phyloP scores from a whole-genome alignment of 345 rosid genomes.

The Eucalyptus camaldulensis region DNA sequence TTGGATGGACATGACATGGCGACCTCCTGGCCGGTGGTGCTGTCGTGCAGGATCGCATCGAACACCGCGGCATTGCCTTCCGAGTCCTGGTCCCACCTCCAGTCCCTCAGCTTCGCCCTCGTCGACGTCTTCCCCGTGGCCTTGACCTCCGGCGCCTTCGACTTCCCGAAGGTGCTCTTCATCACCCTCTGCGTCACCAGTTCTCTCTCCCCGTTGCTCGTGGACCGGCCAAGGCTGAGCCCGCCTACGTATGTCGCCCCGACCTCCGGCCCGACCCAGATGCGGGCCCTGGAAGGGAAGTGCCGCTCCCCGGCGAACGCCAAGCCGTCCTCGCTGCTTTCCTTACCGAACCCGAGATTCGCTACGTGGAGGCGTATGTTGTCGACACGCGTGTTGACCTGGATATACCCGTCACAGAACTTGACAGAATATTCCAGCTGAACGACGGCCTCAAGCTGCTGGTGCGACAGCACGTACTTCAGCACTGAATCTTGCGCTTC shows the following conservation, averaged over 20 bases:
- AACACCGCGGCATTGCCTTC: slow-evolving; percentile 78
- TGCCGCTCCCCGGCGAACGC: slow-evolving; percentile 37
- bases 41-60: slow-evolving; percentile 51
- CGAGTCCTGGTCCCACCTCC: slow-evolving; percentile 77
- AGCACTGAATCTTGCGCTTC: slow-evolving; percentile 57
- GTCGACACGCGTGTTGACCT: slow-evolving; percentile 51
- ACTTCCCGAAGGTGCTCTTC: slow-evolving; percentile 23
- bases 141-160: slow-evolving; percentile 31
- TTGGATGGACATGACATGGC: not conserved
- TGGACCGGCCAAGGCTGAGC: slow-evolving; percentile 66
- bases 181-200: slow-evolving; percentile 24
- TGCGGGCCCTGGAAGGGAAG: slow-evolving; percentile 44
- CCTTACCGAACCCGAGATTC: slow-evolving; percentile 37
- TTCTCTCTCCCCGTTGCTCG: slow-evolving; percentile 36
- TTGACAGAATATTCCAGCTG: slow-evolving; percentile 61
- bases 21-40: slow-evolving; percentile 34
- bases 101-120: slow-evolving; percentile 43
- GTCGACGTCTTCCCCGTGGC: slow-evolving; percentile 33
- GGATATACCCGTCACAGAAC: slow-evolving; percentile 47
- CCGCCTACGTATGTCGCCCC: slow-evolving; percentile 69
- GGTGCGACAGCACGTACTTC: slow-evolving; percentile 69
- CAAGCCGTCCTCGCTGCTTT: slow-evolving; percentile 8
- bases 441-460: slow-evolving; percentile 60
- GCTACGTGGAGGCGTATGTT: slow-evolving; percentile 70
- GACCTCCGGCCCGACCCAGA: slow-evolving; percentile 82